Evolutionary conservation across 106 monocot genomes (phyloP), one percentile per base, ranked within the genome.

Genomic region (Dioscorea alata): DNA sequence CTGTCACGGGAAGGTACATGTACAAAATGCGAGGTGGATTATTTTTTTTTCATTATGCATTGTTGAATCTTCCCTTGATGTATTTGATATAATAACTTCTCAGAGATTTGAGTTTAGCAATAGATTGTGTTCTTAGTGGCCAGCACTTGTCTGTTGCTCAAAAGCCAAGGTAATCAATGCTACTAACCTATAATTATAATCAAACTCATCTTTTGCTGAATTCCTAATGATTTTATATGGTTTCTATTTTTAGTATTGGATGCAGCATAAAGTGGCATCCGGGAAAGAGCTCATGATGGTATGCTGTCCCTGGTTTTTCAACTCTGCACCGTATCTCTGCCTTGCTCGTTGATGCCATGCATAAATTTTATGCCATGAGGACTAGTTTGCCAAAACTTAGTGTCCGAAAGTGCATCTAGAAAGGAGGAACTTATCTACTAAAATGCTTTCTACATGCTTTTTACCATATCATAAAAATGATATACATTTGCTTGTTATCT

Each of bases 181-280:
- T 28, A 28, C 0, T 22, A 12, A 50, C 0, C 25, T 22, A 50
- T 52, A 20, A 6, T 13, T 18, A 18, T 23, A 24, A 4, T 60
- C 13, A 48, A 50, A 14, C 33, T 21, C 24, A 6, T 42, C 10
- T 6, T 42, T 42, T 42, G 42, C 42, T 42, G 6, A 42, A 42
- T 2, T 3, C 42, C 34, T 59, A 4, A 16, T 22, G 18, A 13
- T 61, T 25, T 19, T 25, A 20, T 69, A 13, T 64, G 42, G 5
- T 3, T 42, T 42, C 10, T 42, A 24, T 21, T 20, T 21, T 54
- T 61, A 95, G 94, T 84, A 79, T 95, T 67, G 94, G 94, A 33
- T 95, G 94, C 64, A 88, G 88, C 79, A 95, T 95, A 69, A 95
- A 95, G 73, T 95, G 91, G 91, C 91, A 91, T 60, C 88, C 84